Base-by-base conservation (phyloP, 148 eudicot genomes). In the Cornus suecica region DNA sequence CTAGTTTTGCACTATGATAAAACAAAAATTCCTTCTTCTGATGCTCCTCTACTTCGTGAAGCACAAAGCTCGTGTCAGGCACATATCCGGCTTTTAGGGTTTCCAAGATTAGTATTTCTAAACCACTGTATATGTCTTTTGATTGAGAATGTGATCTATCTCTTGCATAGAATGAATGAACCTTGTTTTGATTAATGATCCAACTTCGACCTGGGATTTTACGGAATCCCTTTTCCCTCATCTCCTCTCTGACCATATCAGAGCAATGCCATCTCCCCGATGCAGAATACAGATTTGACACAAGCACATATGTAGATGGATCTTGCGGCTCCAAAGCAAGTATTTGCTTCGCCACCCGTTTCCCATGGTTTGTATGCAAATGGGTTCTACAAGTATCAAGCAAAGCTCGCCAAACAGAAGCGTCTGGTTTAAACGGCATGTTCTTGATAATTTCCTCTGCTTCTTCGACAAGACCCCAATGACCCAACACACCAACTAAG, bases 1-100 rank as follows among this genome's bases (percentile, higher is more conserved):
- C 97, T 72, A 95, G 77, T 86, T 95, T 95, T 29, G 91, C 94
- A 73, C 99, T 91, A 74, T 95, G 99, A 83, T 91, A 86, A 81
- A 83, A 84, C 86, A 95, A 86, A 78, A 92, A 95, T 45, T 89
- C 86, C 62, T 76, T 88, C 82, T 92, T 95, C 60, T 92, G 99
- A 79, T 83, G 78, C 77, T 95, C 99, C 86, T 92, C 99, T 32
- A 91, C 94, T 79, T 95, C 99, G 74, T 92, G 99, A 68, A 95
- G 93, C 81, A 95, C 99, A 83, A 86, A 92, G 76, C 97, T 95
- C 7, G 97, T 92, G 80, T 95, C 97, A 0, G 99, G 99, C 62
- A 79, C 80, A 81, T 95, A 95, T 51, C 99, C 99, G 26, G 82
- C 84, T 84, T 85, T 92, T 65, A 86, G 73, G 84, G 97, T 89